Percentiles rank a stretch among this genome's conserved stretches.
Conservation (phyloP, 2,329 filamentous ascomycete genomes). For the Arthrobotrys pseudoclavata region DNA sequence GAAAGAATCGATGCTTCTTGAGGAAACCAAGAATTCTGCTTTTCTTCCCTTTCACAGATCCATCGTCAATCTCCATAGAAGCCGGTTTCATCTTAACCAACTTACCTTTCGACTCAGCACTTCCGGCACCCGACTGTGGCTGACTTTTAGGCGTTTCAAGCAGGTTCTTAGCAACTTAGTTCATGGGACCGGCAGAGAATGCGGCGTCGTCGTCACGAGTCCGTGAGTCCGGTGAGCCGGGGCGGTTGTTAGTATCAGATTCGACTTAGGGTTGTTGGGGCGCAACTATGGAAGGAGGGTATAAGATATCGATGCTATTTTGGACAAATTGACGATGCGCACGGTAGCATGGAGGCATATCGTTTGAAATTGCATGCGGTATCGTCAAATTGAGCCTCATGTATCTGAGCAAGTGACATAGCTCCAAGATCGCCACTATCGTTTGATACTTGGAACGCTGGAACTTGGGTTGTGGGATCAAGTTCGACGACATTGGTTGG, state of each 20-base stretch:
- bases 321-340: slow-evolving; percentile 17
- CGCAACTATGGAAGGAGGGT: slow-evolving; percentile 20
- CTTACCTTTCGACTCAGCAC: slow-evolving; percentile 35
- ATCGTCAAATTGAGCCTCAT: slow-evolving; percentile 32
- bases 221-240: slow-evolving; percentile 49
- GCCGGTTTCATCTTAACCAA: slow-evolving; percentile 35
- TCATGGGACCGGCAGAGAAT: slow-evolving; percentile 26
- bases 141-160: slow-evolving; percentile 33
- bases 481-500: slow-evolving; percentile 6
- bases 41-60: slow-evolving; percentile 14
- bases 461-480: background rate
- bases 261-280: background rate
- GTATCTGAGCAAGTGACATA: slow-evolving; percentile 36
- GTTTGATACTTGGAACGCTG: slow-evolving; percentile 9
- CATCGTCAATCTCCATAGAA: slow-evolving; percentile 36
- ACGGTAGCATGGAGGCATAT: slow-evolving; percentile 9
- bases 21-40: slow-evolving; percentile 31
- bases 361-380: slow-evolving; percentile 50
- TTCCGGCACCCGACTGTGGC: slow-evolving; percentile 1
- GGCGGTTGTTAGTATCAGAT: slow-evolving; percentile 10
- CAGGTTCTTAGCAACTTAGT: background rate
- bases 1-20: slow-evolving; percentile 16
- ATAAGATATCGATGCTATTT: slow-evolving; percentile 43
- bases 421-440: slow-evolving; percentile 41
- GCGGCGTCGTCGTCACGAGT: slow-evolving; percentile 51